Evolutionary conservation across 805 yeast genomes (phyloP), one percentile per base, ranked within the genome.

Genomic region (Lipomyces spencermartinsiae): DNA sequence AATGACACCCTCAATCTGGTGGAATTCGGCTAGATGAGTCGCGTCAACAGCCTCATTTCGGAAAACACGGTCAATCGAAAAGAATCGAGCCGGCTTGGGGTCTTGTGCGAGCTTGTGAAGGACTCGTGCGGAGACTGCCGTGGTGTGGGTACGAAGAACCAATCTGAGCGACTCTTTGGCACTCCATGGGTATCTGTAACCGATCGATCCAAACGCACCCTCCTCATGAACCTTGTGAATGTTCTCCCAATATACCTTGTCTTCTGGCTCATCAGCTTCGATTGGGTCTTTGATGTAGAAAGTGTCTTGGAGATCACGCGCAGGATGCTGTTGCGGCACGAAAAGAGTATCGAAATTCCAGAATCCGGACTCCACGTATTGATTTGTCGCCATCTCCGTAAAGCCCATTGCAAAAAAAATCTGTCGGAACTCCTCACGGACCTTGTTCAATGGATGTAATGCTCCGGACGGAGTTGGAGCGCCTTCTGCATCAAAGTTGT

Each of bases 41-140:
- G 98, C 98, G 79, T 95, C 99, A 62, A 95, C 99, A 35, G 99
- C 98, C 83, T 95, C 99, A 80, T 95, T 95, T 84, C 99, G 92
- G 91, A 95, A 95, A 69, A 95, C 99, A 78, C 98, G 88, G 80
- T 95, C 99, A 76, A 95, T 96, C 60, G 97, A 91, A 84, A 95
- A 95, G 78, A 92, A 85, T 82, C 98, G 88, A 8, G 90, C 85
- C 67, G 98, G 98, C 71, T 86, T 81, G 63, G 78, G 78, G 61
- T 74, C 76, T 66, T 76, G 66, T 63, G 98, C 98, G 74, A 95
- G 85, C 76, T 91, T 79, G 78, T 95, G 91, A 76, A 95, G 86
- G 92, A 95, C 89, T 59, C 86, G 85, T 7, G 98, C 86, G 2
- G 98, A 93, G 66, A 94, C 90, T 39, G 99, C 96, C 34, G 99